Percentiles rank a stretch among this genome's conserved stretches.
These are phyloP conservation scores for Penicillium sp. DNA, from an alignment of 2,329 filamentous ascomycete genomes.

Conservation along the genomic window DNA sequence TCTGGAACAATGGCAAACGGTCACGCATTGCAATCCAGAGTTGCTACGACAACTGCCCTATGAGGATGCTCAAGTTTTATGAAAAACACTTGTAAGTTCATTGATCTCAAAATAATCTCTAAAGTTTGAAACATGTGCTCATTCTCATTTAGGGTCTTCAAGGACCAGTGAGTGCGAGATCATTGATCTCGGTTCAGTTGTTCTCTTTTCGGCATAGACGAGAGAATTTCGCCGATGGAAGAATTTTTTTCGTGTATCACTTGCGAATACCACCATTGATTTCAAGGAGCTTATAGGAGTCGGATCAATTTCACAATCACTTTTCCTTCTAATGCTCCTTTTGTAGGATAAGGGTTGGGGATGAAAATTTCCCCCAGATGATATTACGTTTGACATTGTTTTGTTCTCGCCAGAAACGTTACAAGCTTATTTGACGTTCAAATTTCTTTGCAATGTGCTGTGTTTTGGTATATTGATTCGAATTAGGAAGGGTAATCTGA, in stretches of 20 bases:
- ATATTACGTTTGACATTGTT: not conserved
- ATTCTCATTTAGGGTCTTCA: conserved; percentile 39
- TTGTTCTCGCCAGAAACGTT: not conserved
- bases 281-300: conserved; percentile 12
- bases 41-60: conserved; percentile 50
- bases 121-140: conserved; percentile 5
- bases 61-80: conserved; percentile 55
- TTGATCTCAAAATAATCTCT: not conserved
- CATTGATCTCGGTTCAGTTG: not conserved
- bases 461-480: not conserved
- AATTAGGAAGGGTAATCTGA: not conserved
- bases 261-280: not conserved
- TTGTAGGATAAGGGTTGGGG: conserved; percentile 7
- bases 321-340: not conserved
- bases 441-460: not conserved
- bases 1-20: conserved; percentile 51
- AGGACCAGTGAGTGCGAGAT: conserved; percentile 24
- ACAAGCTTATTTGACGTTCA: not conserved
- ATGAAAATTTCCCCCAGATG: not conserved
- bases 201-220: not conserved
- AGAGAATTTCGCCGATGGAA: not conserved
- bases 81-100: conserved; percentile 51
- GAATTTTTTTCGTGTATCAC: not conserved
- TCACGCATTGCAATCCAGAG: conserved; percentile 46
- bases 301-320: conserved; percentile 1